These are phyloP conservation scores for Russula abietina DNA, from an alignment of 768 basidiomycete species.

Conservation along the genomic window DNA sequence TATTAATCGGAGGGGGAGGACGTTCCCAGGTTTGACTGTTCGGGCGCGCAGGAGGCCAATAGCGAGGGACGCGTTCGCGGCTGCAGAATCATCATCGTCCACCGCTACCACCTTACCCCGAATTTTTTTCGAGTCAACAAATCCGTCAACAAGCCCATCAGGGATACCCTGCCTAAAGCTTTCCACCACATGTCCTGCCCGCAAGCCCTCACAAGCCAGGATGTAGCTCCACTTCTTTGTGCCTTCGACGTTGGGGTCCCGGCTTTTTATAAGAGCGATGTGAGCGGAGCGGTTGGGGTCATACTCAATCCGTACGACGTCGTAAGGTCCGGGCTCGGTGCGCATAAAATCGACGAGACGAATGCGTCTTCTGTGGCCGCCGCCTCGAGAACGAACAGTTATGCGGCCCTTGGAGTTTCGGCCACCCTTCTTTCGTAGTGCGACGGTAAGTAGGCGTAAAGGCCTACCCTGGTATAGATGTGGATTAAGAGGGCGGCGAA, in stretches of 20 bases:
- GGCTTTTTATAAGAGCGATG: conserved; percentile 79
- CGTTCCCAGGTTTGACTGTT: conserved; percentile 87
- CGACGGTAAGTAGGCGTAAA: conserved; percentile 70
- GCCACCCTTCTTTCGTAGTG: conserved; percentile 81
- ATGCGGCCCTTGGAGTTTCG: conserved; percentile 78
- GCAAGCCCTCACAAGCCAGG: conserved; percentile 81
- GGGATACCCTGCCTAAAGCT: conserved; percentile 83
- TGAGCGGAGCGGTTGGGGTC: conserved; percentile 93
- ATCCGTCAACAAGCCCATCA: conserved; percentile 56
- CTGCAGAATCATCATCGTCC: conserved; percentile 26
- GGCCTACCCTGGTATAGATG: conserved; percentile 88
- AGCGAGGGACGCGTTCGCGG: conserved; percentile 59
- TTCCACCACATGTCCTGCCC: conserved; percentile 83
- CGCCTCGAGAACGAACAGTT: conserved; percentile 84
- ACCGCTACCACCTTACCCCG: conserved; percentile 26
- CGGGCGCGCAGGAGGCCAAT: conserved; percentile 77
- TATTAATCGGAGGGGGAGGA: conserved; percentile 84
- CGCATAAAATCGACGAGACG: conserved; percentile 84
- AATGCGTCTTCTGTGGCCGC: conserved; percentile 84
- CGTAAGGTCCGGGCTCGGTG: conserved; percentile 69
- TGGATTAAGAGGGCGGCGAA: conserved; percentile 70
- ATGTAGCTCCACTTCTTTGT: conserved; percentile 79
- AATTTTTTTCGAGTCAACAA: conserved; percentile 29
- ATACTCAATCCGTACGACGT: conserved; percentile 93
- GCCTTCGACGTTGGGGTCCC: conserved; percentile 48